Base-by-base conservation (phyloP, 1,139 yeast species). In the Torulaspora globosa region DNA sequence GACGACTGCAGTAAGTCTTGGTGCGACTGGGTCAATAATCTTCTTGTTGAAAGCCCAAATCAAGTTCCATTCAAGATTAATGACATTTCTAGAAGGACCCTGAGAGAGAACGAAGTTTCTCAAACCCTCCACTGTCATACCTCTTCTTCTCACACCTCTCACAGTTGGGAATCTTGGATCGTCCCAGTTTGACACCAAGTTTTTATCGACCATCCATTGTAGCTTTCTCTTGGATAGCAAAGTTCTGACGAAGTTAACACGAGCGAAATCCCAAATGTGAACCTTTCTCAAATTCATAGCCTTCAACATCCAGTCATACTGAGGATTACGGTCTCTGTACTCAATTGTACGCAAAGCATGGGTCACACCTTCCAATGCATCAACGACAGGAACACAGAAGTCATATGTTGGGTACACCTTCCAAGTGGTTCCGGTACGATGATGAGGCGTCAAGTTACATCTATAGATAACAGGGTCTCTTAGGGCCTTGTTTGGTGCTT, bases 121-220 rank as follows among this genome's bases (percentile, higher is more conserved):
- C 68, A 92, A 80, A 57, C 97, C 97, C 72, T 92, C 97, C 54
- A 92, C 94, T 37, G 96, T 82, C 97, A 92, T 92, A 75, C 98
- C 98, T 75, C 98, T 85, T 78, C 97, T 83, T 76, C 97, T 86
- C 46, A 90, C 96, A 74, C 97, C 97, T 71, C 96, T 82, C 35
- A 90, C 96, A 40, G 98, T 92, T 57, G 98, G 98, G 89, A 92
- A 92, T 70, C 98, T 80, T 60, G 98, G 97, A 70, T 92, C 98
- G 65, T 90, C 96, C 98, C 98, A 92, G 71, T 88, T 89, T 30
- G 78, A 62, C 50, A 92, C 98, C 59, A 82, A 76, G 33, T 78
- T 73, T 68, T 87, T 84, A 74, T 92, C 97, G 54, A 92, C 97
- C 69, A 92, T 88, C 97, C 97, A 90, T 74, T 92, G 97, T 64